Conservation (phyloP, 2,329 filamentous ascomycete species). For the Paraphoma chrysanthemicola region DNA sequence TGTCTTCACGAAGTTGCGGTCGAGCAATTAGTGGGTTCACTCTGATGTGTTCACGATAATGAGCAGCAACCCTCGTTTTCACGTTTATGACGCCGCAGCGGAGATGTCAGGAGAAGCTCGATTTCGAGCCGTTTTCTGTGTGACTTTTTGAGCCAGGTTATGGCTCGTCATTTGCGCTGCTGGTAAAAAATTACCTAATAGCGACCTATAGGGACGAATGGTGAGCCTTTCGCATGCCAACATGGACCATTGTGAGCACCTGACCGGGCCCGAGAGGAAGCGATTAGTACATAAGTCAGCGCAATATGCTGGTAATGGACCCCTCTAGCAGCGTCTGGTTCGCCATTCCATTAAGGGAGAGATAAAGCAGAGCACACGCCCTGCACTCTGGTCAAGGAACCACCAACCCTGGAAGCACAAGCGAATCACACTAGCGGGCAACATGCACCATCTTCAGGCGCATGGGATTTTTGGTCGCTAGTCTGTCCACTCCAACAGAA, state of each 20-base stretch:
- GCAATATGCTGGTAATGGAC: slow-evolving; percentile 27
- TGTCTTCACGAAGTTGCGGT: neutral
- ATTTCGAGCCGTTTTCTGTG: slow-evolving; percentile 30
- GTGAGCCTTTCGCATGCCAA: slow-evolving; percentile 39
- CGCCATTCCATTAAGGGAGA: slow-evolving; percentile 5
- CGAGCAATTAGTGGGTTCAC: neutral
- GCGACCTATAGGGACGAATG: slow-evolving; percentile 38
- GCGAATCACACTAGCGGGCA: slow-evolving; percentile 8
- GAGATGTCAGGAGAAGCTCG: slow-evolving; percentile 45
- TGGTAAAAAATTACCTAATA: slow-evolving; percentile 46
- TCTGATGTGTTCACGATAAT: slow-evolving; percentile 1
- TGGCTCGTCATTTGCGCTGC: slow-evolving; percentile 34
- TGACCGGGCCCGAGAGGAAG: slow-evolving; percentile 21
- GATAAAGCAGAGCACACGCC: slow-evolving; percentile 2
- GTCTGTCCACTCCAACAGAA: slow-evolving; percentile 23
- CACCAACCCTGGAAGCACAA: slow-evolving; percentile 4
- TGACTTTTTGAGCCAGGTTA: slow-evolving; percentile 30
- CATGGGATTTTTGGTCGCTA: slow-evolving; percentile 18
- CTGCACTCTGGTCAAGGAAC: slow-evolving; percentile 4
- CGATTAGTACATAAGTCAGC: slow-evolving; percentile 20
- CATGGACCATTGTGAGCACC: slow-evolving; percentile 25
- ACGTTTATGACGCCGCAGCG: slow-evolving; percentile 24
- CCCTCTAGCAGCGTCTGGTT: slow-evolving; percentile 17
- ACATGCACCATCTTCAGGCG: slow-evolving; percentile 15
- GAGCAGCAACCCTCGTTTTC: slow-evolving; percentile 12